Base-by-base conservation (phyloP, 2,329 filamentous ascomycete species). In the Setomelanomma holmii region DNA sequence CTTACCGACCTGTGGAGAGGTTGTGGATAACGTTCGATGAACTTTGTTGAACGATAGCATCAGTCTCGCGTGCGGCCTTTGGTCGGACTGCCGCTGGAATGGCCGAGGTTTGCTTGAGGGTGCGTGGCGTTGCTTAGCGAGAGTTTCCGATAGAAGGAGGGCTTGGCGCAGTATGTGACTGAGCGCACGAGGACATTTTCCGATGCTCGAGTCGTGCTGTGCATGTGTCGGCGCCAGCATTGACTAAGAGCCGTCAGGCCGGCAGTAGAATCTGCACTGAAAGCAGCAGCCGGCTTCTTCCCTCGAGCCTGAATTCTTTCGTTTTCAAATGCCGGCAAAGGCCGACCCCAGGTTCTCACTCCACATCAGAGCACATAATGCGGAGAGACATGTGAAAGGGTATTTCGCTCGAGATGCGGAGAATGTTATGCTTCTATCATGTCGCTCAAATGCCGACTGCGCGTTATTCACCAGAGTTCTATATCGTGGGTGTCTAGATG, bases 301-400 rank as follows among this genome's bases (percentile, higher is more conserved):
- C n/a, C n/a, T n/a, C n/a, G n/a, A n/a, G n/a, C n/a, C n/a, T n/a
- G n/a, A n/a, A n/a, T n/a, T n/a, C n/a, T 36, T 36, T 10, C n/a
- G 20, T 23, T 41, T 16, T 41, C 39, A 41, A 41, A n/a, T 14
- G 39, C 39, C 39, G 39, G 4, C 63, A 66, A 53, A 64, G 36
- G 47, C 63, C 63, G 63, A 64, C 59, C 57, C 63, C 59, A 50
- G 60, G 47, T 54, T 52, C 51, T 51, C 49, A 43, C 16, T 22
- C 16, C 21, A 22, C 27, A 19, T 19, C 10, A 10, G 8, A 16
- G 3, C 21, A 1, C 16, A 10, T 3, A 17, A n/a, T 19, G 4
- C 33, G 19, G 10, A 5, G 16, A 16, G 22, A 5, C 12, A 30
- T 12, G 19, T 16, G 23, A 17, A n/a, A 22, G 12, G 8, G 4